Conservation (phyloP, 2,329 filamentous ascomycete genomes). For the Colletotrichum kahawae region DNA sequence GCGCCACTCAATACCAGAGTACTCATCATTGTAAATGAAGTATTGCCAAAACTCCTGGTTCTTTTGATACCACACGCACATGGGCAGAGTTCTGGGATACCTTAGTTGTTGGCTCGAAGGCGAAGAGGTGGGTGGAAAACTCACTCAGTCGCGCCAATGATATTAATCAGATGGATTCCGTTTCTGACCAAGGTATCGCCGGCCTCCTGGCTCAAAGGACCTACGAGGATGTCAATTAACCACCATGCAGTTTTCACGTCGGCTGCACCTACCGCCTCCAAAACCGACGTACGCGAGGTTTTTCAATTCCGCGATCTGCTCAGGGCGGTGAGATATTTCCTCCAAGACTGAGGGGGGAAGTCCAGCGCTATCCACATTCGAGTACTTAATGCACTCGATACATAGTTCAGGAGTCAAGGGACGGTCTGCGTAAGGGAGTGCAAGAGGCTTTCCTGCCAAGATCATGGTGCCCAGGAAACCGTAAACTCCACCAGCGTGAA, state of each 20-base stretch:
- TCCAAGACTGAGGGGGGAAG: conserved; percentile 47
- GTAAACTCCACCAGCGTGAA: conserved; percentile 41
- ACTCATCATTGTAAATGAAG: conserved; percentile 36
- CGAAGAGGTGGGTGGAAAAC: background rate
- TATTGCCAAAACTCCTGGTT: conserved; percentile 9
- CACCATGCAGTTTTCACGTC: background rate
- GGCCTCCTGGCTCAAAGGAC: conserved; percentile 34
- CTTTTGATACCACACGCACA: conserved; percentile 42
- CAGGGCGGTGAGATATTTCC: conserved; percentile 40
- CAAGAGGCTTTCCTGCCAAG: conserved; percentile 31
- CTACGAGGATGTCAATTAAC: background rate
- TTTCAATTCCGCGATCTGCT: conserved; percentile 33
- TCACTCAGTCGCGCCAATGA: conserved; percentile 47
- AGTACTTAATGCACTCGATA: conserved; percentile 33
- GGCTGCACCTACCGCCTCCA: conserved; percentile 38
- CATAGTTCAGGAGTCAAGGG: conserved; percentile 39
- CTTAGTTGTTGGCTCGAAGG: background rate
- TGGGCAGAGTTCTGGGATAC: background rate
- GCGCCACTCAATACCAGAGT: conserved; percentile 47
- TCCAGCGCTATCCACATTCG: conserved; percentile 28
- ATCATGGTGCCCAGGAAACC: conserved; percentile 28
- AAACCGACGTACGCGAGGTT: conserved; percentile 38
- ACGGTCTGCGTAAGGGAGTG: conserved; percentile 34
- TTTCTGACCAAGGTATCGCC: conserved; percentile 41
- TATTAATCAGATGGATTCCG: conserved; percentile 39